Evolutionary conservation across 352 stramenopile species (phyloP).

Genomic region (Globisporangium camurandrum): DNA sequence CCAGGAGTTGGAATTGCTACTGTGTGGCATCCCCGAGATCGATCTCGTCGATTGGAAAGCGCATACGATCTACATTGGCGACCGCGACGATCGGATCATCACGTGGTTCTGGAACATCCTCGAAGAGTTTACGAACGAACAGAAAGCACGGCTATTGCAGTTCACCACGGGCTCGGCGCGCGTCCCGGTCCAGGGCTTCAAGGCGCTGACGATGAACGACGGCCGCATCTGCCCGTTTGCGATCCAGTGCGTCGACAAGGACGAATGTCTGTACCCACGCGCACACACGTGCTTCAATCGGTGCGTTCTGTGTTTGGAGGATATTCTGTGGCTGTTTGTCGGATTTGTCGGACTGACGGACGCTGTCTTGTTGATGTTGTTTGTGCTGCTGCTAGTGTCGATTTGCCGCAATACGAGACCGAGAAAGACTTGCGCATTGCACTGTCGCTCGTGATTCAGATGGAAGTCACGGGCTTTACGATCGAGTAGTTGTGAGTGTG

Average conservation of each 20-base stretch:
- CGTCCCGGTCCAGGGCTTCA: conserved; percentile 86
- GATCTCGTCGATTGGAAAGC: conserved; percentile 94
- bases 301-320: conserved; percentile 14
- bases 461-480: conserved; percentile 83
- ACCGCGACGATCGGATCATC: conserved; percentile 86
- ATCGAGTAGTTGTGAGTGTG: conserved; percentile 41
- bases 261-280: conserved; percentile 77
- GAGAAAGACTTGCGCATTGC: conserved; percentile 76
- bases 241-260: conserved; percentile 75
- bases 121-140: conserved; percentile 88
- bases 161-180: conserved; percentile 97
- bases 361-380: background rate
- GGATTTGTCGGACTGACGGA: conserved; percentile 7
- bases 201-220: conserved; percentile 85
- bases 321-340: background rate
- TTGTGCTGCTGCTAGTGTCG: no score
- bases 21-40: conserved; percentile 97
- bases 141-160: conserved; percentile 95
- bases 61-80: conserved; percentile 94
- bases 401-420: conserved; percentile 64
- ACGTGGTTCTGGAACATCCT: conserved; percentile 98
- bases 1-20: conserved; percentile 96
- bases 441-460: conserved; percentile 78
- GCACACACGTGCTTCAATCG: conserved; percentile 86
- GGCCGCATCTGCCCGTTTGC: conserved; percentile 82